Percentiles rank a stretch among this genome's conserved stretches.
Evolutionary conservation across 768 basidiomycete genomes (phyloP).

Genomic region (Rhizopogon rudus): DNA sequence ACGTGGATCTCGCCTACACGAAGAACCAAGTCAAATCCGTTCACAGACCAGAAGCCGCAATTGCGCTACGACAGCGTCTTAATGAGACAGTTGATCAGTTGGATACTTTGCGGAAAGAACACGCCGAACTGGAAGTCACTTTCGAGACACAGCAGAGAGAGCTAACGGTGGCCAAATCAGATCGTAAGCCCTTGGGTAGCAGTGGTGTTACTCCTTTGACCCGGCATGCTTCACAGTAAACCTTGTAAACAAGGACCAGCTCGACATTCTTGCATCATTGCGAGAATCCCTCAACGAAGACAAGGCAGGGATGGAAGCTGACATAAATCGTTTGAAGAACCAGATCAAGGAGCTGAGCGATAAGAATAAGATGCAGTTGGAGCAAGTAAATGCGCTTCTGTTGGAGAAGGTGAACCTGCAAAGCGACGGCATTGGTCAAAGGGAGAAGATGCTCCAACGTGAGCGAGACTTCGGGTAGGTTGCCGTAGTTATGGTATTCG

Average conservation of each 20-base stretch:
- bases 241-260: constrained; percentile 89
- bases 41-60: constrained; percentile 73
- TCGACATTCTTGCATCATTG: constrained; percentile 81
- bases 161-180: constrained; percentile 79
- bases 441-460: constrained; percentile 81
- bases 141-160: constrained; percentile 60
- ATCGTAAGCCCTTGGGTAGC: constrained; percentile 47
- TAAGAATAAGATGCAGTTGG: constrained; percentile 87
- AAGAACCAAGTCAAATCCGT: not conserved
- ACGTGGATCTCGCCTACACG: constrained; percentile 15
- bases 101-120: constrained; percentile 62
- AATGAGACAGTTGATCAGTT: constrained; percentile 85
- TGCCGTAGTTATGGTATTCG: constrained; percentile 5
- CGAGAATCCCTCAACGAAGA: constrained; percentile 90
- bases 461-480: constrained; percentile 81
- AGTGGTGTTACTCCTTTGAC: not conserved
- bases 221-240: constrained; percentile 49
- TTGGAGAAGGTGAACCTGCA: constrained; percentile 91
- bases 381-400: constrained; percentile 80
- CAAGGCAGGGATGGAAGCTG: constrained; percentile 67
- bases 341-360: constrained; percentile 70
- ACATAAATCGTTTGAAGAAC: constrained; percentile 57
- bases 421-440: constrained; percentile 83
- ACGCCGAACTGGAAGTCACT: constrained; percentile 67
- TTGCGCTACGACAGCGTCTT: constrained; percentile 81